Base-by-base conservation (phyloP, 2,329 filamentous ascomycete species). In the Westerdykella ornata region DNA sequence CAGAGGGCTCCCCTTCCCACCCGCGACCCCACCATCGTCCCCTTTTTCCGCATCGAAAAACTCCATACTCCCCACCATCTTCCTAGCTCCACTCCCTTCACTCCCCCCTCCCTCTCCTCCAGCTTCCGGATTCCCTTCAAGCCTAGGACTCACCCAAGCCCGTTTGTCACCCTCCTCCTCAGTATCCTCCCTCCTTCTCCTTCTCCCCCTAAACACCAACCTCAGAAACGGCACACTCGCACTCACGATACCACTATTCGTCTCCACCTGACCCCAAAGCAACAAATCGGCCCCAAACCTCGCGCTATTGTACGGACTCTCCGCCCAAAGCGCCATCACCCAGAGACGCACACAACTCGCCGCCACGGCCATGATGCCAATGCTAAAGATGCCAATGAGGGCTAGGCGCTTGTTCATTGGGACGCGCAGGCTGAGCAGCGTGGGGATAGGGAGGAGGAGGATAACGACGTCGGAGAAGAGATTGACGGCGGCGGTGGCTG, bases 341-440 rank as follows among this genome's bases (percentile, higher is more conserved):
- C 57, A 64, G 53, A 65, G 58, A 26, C 63, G 58, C 16, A 65
- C 55, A 14, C 62, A 61, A 4, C 56, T 61, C 2, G 63, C 62
- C 2, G 62, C 46, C 13, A 65, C 62, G 15, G 61, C 62, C 46
- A 66, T 52, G 41, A 65, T 50, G 18, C 63, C 62, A 13, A 65
- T 49, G 2, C 54, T 56, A 46, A 66, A 65, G 36, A 65, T 62
- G 9, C 54, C 59, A 7, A 65, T 51, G n/a, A 82, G 66, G 0
- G 73, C 75, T 12, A 74, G 54, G 40, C 77, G 76, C 41, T 76
- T 73, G 3, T 64, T 64, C 3, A 53, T 56, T 0, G 73, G 71
- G 5, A 77, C 73, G 41, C 73, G 65, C 3, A 77, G 65, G 2
- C 63, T 63, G 0, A 67, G 57, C 19, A 74, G 62, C 35, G 72